A percentile compares a stretch with the other conserved stretches of the same genome.
These are phyloP conservation scores for Rosa persica DNA, from an alignment of 306 rosid species.

Conservation along the genomic window DNA sequence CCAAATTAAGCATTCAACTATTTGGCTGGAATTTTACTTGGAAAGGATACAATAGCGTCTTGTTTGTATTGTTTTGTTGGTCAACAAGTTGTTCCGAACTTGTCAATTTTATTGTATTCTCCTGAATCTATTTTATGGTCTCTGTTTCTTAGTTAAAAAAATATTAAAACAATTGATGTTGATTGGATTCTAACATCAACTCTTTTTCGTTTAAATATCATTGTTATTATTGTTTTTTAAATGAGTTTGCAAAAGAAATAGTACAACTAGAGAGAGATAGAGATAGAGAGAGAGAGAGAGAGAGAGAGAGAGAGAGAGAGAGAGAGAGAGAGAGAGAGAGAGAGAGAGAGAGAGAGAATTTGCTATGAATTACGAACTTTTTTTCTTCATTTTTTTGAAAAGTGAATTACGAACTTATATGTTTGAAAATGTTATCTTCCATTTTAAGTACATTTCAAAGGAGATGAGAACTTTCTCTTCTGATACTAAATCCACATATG, in stretches of 20 bases:
- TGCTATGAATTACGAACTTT: too few relatives aligned
- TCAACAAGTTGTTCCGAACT: not conserved
- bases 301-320: too few relatives aligned
- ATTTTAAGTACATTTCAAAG: too few relatives aligned
- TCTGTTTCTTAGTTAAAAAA: not conserved
- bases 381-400: too few relatives aligned
- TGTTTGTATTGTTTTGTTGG: not conserved
- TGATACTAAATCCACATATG: not conserved
- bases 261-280: not conserved
- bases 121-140: not conserved
- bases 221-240: too few relatives aligned
- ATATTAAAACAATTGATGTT: not conserved
- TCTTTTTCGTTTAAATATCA: not conserved
- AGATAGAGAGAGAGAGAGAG: too few relatives aligned
- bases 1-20: not conserved
- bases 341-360: not conserved
- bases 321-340: not conserved
- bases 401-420: too few relatives aligned
- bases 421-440: too few relatives aligned
- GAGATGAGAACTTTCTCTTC: too few relatives aligned
- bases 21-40: not conserved
- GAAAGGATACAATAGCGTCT: conserved; percentile 1
- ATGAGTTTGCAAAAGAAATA: not conserved
- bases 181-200: not conserved
- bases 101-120: not conserved